Evolutionary conservation across 768 basidiomycete species (phyloP).

Genomic region (Psilocybe cyanescens): DNA sequence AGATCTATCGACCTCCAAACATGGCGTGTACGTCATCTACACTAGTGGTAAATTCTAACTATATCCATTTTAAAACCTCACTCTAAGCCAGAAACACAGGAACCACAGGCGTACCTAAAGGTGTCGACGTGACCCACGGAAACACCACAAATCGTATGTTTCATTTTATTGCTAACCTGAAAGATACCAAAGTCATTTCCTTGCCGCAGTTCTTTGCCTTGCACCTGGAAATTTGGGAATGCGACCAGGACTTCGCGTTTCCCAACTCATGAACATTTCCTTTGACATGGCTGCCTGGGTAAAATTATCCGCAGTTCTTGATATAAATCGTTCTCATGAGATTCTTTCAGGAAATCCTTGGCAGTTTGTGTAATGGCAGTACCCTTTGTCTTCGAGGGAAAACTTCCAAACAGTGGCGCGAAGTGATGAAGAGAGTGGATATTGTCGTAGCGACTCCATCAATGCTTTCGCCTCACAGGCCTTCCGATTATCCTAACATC

Average conservation of each 20-base stretch:
- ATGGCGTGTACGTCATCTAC: conserved; percentile 63
- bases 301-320: conserved; percentile 8
- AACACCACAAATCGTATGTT: conserved; percentile 61
- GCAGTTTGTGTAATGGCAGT: conserved; percentile 54
- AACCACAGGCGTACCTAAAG: conserved; percentile 63
- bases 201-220: conserved; percentile 36
- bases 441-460: conserved; percentile 60
- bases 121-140: conserved; percentile 60
- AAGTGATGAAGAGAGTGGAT: conserved; percentile 54
- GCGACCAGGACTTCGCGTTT: conserved; percentile 56
- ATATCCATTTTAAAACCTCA: not conserved
- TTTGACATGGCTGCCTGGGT: conserved; percentile 75
- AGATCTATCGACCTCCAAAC: conserved; percentile 40
- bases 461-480: conserved; percentile 55
- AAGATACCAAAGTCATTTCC: conserved; percentile 31
- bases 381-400: conserved; percentile 60
- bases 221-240: conserved; percentile 62
- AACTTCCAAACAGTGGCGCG: conserved; percentile 53
- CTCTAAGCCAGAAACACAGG: conserved; percentile 30
- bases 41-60: conserved; percentile 51
- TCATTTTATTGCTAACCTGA: not conserved
- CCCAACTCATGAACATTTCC: conserved; percentile 65
- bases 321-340: conserved; percentile 29
- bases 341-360: conserved; percentile 56
- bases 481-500: conserved; percentile 56